phyloP scores from a whole-genome alignment of 805 yeast species.

The Spathaspora gorwiae region DNA sequence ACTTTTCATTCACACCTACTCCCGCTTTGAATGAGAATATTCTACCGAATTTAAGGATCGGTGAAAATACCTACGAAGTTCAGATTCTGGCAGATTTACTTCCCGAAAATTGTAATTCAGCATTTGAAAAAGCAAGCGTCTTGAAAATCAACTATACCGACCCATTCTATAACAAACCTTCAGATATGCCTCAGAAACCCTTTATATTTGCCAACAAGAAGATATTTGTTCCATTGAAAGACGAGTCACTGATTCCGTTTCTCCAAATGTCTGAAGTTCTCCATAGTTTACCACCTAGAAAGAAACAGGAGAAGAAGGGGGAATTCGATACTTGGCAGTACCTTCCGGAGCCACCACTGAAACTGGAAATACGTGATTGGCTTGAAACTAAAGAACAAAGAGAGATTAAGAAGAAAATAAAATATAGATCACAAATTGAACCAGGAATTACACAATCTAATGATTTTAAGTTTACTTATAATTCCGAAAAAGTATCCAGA shows the following conservation, averaged over 20 bases:
- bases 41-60: not conserved
- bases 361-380: constrained; percentile 33
- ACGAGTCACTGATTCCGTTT: constrained; percentile 1
- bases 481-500: constrained; percentile 25
- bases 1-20: constrained; percentile 2
- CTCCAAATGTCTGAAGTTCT: constrained; percentile 1
- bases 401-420: constrained; percentile 9
- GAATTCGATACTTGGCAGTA: constrained; percentile 40
- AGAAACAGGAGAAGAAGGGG: not conserved
- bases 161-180: constrained; percentile 56
- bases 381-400: constrained; percentile 11
- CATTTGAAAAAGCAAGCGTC: constrained; percentile 42
- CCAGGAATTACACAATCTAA: constrained; percentile 38
- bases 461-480: constrained; percentile 36
- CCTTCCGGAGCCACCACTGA: constrained; percentile 45
- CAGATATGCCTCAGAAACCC: constrained; percentile 53
- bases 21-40: not conserved
- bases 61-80: constrained; percentile 16
- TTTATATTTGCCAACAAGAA: constrained; percentile 65
- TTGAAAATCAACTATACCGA: constrained; percentile 52
- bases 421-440: constrained; percentile 48
- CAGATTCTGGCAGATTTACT: constrained; percentile 14
- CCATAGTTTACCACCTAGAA: not conserved
- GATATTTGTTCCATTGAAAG: constrained; percentile 38
- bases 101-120: constrained; percentile 11